phyloP scores from a whole-genome alignment of 2,329 filamentous ascomycete species.

The Aspergillus fructus region DNA sequence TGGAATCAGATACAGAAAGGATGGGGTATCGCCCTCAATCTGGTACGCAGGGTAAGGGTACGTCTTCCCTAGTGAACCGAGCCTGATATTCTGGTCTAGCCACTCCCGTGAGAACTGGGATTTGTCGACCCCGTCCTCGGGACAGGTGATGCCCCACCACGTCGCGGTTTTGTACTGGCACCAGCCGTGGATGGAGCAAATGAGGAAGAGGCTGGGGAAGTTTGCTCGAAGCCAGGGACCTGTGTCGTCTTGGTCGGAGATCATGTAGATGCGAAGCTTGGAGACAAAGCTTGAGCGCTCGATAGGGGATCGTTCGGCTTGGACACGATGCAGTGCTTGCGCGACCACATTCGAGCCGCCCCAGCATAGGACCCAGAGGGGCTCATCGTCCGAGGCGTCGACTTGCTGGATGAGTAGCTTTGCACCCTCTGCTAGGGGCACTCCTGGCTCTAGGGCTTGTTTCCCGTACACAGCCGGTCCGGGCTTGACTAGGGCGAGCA shows the following conservation, averaged over 20 bases:
- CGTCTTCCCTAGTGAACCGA: conserved; percentile 47
- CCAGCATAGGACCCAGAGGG: conserved; percentile 55
- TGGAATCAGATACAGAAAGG: conserved; percentile 42
- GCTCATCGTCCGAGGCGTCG: conserved; percentile 34
- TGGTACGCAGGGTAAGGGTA: conserved; percentile 53
- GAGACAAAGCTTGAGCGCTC: background rate
- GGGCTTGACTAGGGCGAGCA: conserved; percentile 38
- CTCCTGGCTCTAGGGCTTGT: conserved; percentile 31
- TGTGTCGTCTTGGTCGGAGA: conserved; percentile 61
- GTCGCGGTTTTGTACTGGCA: conserved; percentile 55
- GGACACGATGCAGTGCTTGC: conserved; percentile 45
- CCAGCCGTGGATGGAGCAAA: conserved; percentile 58
- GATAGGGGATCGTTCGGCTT: conserved; percentile 18
- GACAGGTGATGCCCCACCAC: conserved; percentile 58
- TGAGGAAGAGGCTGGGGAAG: conserved; percentile 58
- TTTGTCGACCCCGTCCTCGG: conserved; percentile 50
- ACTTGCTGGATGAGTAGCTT: conserved; percentile 45
- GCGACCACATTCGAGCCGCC: conserved; percentile 55
- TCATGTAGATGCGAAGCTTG: conserved; percentile 54
- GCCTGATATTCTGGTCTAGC: conserved; percentile 55
- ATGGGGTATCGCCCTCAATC: conserved; percentile 51
- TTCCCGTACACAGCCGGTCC: conserved; percentile 43
- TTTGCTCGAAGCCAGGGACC: conserved; percentile 56
- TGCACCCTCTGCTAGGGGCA: conserved; percentile 42
- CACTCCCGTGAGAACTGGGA: conserved; percentile 51